Conservation (phyloP, 2,329 filamentous ascomycete genomes). For the Stemphylium beticola region DNA sequence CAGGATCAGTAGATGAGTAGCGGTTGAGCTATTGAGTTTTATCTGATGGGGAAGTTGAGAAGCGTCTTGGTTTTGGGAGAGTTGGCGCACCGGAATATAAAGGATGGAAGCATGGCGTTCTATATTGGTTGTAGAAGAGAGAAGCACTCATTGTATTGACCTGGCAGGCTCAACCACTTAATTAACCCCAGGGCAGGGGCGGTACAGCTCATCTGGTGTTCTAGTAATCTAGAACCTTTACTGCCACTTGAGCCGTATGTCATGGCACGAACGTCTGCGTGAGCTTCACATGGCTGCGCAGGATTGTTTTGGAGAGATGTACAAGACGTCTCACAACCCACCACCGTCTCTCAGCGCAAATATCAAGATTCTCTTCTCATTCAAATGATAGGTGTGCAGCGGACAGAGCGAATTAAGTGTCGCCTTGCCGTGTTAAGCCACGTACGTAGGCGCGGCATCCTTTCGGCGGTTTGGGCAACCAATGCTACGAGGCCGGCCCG, state of each 20-base stretch:
- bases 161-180: background rate
- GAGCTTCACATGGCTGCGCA: background rate
- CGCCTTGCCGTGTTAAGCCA: slow-evolving; percentile 5
- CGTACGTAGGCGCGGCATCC: slow-evolving; percentile 10
- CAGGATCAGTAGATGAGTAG: slow-evolving; percentile 57
- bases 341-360: no score
- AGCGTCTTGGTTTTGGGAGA: no score
- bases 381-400: no score
- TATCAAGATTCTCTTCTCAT: no score
- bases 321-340: background rate
- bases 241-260: background rate
- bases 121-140: background rate
- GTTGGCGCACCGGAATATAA: background rate
- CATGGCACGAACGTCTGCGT: background rate
- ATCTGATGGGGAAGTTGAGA: no score
- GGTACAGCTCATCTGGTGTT: background rate
- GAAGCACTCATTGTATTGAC: slow-evolving; percentile 1
- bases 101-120: slow-evolving; percentile 1
- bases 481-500: slow-evolving; percentile 14
- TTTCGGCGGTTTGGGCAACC: slow-evolving; percentile 5
- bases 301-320: background rate
- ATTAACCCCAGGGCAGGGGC: background rate
- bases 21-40: no score
- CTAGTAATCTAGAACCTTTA: background rate
- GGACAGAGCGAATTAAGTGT: background rate